Evolutionary conservation across 352 stramenopile genomes (phyloP).

Genomic region (Globisporangium rhizosaccharum): DNA sequence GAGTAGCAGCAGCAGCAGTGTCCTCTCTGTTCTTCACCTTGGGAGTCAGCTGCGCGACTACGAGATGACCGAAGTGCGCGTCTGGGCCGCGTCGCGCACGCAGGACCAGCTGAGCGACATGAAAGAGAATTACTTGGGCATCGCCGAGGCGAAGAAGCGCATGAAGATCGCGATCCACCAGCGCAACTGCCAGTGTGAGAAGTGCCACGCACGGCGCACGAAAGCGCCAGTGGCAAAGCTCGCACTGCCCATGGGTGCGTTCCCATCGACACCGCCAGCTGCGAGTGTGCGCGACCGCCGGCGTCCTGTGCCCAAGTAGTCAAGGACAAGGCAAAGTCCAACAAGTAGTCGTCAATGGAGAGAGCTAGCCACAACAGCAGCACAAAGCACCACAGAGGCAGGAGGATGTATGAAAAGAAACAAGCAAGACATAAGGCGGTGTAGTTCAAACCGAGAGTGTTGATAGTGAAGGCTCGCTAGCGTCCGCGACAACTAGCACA

Average conservation of each 20-base stretch:
- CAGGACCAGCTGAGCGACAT: constrained; percentile 73
- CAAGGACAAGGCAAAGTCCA: no score
- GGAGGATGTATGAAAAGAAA: neutral
- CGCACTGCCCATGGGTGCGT: constrained; percentile 24
- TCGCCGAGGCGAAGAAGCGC: constrained; percentile 73
- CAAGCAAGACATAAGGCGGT: neutral
- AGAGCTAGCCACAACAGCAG: neutral
- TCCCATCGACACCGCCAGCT: constrained; percentile 41
- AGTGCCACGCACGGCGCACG: constrained; percentile 55
- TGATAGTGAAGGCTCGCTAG: neutral
- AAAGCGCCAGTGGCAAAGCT: constrained; percentile 28
- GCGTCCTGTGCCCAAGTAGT: constrained; percentile 20
- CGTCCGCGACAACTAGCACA: constrained; percentile 2
- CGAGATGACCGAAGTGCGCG: constrained; percentile 72
- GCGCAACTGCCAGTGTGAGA: constrained; percentile 76
- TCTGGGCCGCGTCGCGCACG: constrained; percentile 71
- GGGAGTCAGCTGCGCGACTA: constrained; percentile 44
- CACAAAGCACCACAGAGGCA: neutral
- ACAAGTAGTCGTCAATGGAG: neutral
- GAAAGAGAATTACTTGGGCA: constrained; percentile 85
- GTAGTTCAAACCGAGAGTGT: constrained; percentile 24
- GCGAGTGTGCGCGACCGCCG: constrained; percentile 28
- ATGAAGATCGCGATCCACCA: constrained; percentile 86
- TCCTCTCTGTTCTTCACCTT: constrained; percentile 38
- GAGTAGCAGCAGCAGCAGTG: neutral